These are phyloP conservation scores for Ophiostoma populinum DNA, from an alignment of 2,329 filamentous ascomycete genomes.

Conservation along the genomic window DNA sequence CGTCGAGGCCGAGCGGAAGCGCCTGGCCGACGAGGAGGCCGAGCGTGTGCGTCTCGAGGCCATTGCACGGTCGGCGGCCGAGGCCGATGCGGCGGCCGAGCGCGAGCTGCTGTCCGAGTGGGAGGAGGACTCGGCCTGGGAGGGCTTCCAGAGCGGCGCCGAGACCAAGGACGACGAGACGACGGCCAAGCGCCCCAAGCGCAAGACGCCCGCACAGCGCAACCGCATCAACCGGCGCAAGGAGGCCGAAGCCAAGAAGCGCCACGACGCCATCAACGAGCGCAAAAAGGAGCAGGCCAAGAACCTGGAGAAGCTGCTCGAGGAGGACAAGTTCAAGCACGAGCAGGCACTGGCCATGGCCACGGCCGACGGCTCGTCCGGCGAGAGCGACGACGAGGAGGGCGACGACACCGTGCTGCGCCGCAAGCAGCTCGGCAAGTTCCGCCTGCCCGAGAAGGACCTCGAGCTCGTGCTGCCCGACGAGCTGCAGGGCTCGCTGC, in stretches of 20 bases:
- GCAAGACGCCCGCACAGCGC: conserved; percentile 73
- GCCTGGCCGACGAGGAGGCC: conserved; percentile 47
- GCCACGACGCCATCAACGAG: conserved; percentile 60
- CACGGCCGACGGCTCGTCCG: conserved; percentile 27
- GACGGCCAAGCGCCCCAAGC: conserved; percentile 57
- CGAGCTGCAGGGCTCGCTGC: conserved; percentile 64
- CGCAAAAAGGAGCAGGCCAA: conserved; percentile 54
- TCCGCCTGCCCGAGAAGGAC: conserved; percentile 57
- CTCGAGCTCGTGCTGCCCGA: conserved; percentile 69
- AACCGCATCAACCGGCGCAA: conserved; percentile 83
- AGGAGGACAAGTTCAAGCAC: conserved; percentile 40
- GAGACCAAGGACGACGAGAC: conserved; percentile 31
- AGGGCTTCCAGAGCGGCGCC: conserved; percentile 68
- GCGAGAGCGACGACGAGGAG: conserved; percentile 35
- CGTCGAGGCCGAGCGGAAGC: conserved; percentile 60
- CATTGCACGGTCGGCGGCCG: conserved; percentile 50
- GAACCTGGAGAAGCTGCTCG: conserved; percentile 56
- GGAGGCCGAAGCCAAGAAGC: conserved; percentile 61
- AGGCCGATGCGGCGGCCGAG: conserved; percentile 56
- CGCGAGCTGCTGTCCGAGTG: conserved; percentile 49
- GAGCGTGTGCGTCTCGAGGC: conserved; percentile 53
- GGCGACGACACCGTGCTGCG: conserved; percentile 48
- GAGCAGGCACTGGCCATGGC: conserved; percentile 31
- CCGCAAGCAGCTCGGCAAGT: conserved; percentile 56
- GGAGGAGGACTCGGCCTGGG: conserved; percentile 86